Evolutionary conservation across 2,329 filamentous ascomycete species (phyloP).

Genomic region (Pseudogymnoascus sp.): DNA sequence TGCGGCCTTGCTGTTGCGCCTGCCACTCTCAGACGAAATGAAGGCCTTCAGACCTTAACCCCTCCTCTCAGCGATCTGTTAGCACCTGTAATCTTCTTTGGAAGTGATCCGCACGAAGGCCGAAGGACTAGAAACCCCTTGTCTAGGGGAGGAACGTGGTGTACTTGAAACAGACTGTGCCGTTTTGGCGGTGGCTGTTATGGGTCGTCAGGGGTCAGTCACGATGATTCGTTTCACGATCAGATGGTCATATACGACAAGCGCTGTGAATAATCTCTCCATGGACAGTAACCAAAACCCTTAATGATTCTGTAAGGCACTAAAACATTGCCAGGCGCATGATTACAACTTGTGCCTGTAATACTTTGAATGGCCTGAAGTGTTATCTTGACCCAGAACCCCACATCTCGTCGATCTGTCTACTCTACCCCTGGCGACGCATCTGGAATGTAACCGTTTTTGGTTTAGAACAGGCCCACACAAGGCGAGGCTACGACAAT

Average conservation of each 20-base stretch:
- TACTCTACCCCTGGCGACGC: not conserved
- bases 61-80: not conserved
- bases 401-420: not conserved
- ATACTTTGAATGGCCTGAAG: not conserved
- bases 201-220: not conserved
- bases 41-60: constrained; percentile 2
- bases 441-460: not conserved
- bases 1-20: not conserved
- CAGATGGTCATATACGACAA: not conserved
- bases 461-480: not conserved
- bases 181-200: not conserved
- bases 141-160: not conserved
- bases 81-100: constrained; percentile 3
- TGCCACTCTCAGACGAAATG: constrained; percentile 4
- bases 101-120: not conserved
- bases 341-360: not conserved
- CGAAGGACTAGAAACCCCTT: constrained; percentile 4
- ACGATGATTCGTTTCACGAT: not conserved
- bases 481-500: not conserved
- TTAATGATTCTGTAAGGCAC: not conserved
- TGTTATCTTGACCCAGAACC: not conserved
- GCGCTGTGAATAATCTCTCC: not conserved
- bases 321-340: not conserved
- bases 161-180: constrained; percentile 7
- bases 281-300: not conserved